Conservation (phyloP, 2,329 filamentous ascomycete species). For the Colletotrichum lupini region DNA sequence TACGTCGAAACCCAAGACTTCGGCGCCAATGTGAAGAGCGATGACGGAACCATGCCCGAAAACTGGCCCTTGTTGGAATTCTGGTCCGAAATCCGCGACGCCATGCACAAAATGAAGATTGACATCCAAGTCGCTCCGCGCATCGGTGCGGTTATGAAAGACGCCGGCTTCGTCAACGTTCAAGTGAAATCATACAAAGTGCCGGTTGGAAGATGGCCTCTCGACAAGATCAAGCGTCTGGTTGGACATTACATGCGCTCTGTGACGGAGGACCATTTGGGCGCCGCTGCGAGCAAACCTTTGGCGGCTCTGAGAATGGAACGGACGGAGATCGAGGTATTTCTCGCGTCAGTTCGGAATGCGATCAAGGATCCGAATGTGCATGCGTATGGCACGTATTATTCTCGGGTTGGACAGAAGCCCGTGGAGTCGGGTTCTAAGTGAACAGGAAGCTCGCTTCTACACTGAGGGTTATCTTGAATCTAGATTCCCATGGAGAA, state of each 20-base stretch:
- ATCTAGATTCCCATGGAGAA: not conserved
- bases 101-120: not conserved
- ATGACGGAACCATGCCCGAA: constrained; percentile 46
- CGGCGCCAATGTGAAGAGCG: constrained; percentile 49
- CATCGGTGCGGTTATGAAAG: not conserved
- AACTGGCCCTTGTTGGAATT: constrained; percentile 2
- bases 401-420: constrained; percentile 14
- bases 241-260: not conserved
- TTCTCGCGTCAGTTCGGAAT: not conserved
- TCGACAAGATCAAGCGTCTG: not conserved
- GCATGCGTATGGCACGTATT: constrained; percentile 4
- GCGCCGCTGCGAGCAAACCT: not conserved
- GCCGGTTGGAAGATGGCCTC: not conserved
- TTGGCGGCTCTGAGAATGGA: not conserved
- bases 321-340: not conserved
- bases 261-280: not conserved
- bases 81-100: not conserved
- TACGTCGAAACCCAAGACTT: constrained; percentile 60
- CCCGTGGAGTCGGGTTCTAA: not conserved
- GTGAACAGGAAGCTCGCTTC: not conserved
- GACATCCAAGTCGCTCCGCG: not conserved
- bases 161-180: not conserved
- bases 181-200: not conserved
- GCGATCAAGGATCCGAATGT: not conserved
- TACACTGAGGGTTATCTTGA: not conserved